Base-by-base conservation (phyloP, 2,329 filamentous ascomycete species). In the Neophaeococcomyces mojaviensis region DNA sequence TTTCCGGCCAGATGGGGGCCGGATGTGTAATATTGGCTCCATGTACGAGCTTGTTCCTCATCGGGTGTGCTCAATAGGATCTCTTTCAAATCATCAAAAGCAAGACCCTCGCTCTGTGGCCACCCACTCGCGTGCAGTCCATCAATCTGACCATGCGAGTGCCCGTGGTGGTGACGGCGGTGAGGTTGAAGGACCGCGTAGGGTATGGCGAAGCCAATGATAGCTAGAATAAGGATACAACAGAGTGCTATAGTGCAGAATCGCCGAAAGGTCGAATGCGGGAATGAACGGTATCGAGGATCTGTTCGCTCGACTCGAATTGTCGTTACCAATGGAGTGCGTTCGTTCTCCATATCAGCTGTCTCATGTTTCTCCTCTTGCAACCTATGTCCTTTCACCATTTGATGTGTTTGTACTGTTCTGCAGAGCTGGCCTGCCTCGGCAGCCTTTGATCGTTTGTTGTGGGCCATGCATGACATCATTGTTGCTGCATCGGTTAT, bases 11-110 rank as follows among this genome's bases (percentile, higher is more conserved):
- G 66, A 65, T 90, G 86, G 15, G 82, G 75, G 0, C 86, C 86
- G 0, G 81, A 70, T 0, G 86, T 86, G 58, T 90, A 90, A 62
- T 89, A 90, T 51, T 71, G 71, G 63, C 81, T 86, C 84, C 84
- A 89, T 65, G 87, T 79, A 52, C 77, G 72, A 7, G 76, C 77
- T 51, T 76, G 76, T 13, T 69, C 65, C 31, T 72, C 68, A 35
- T 71, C 68, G 1, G 79, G 78, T 1, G 75, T 79, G 12, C 68
- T 64, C 4, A 70, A 62, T 22, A 82, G 62, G 33, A 80, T 70
- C 18, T 71, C 61, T 55, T 76, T 70, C 37, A 83, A 67, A 32
- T 77, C 68, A n/a, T 71, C 62, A 52, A 74, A 79, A 20, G 65
- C 64, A 37, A 81, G 57, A 12, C 75, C 73, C 33, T 64, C 50